Base-by-base conservation (phyloP, 495 filamentous ascomycete species). In the Penicillium crystallinum region DNA sequence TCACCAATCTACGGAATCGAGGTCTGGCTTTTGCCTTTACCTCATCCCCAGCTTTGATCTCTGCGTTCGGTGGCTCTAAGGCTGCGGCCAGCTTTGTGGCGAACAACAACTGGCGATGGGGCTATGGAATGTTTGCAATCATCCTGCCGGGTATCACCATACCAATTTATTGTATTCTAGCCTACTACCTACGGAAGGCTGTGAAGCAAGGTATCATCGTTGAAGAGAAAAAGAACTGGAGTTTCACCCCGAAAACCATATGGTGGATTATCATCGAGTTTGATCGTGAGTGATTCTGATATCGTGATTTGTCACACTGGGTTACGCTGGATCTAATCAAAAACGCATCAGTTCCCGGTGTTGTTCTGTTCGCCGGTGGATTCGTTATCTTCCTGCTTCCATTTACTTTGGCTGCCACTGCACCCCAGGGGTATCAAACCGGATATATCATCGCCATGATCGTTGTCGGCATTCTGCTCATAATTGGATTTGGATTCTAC, bases 311-410 rank as follows among this genome's bases (percentile, higher is more conserved):
- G n/a, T n/a, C n/a, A n/a, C n/a, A n/a, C n/a, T n/a, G n/a, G n/a
- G n/a, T n/a, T n/a, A n/a, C n/a, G n/a, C n/a, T n/a, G n/a, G n/a
- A n/a, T n/a, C n/a, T n/a, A n/a, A n/a, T n/a, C n/a, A n/a, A n/a
- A n/a, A n/a, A 9, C 2, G 11, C 6, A 9, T 17, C 14, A 43
- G 27, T 45, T 11, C 11, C 74, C 6, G 82, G 82, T 23, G 61
- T 85, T n/a, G 46, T 83, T 19, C 66, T 87, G 8, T 58, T 84
- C 36, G 64, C 66, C 17, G 69, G 59, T 17, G 81, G 81, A n/a
- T 56, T 86, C 42, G 72, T 75, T 4, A 61, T 84, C 14, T 78
- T 86, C 51, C 70, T 84, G 1, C 70, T 84, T 1, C 79, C 83
- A 6, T 78, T 85, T 59, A 73, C 46, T 51, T 58, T 84, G 10